Base-by-base conservation (phyloP, 78 protist species). In the Dictyostelium citrinum region DNA sequence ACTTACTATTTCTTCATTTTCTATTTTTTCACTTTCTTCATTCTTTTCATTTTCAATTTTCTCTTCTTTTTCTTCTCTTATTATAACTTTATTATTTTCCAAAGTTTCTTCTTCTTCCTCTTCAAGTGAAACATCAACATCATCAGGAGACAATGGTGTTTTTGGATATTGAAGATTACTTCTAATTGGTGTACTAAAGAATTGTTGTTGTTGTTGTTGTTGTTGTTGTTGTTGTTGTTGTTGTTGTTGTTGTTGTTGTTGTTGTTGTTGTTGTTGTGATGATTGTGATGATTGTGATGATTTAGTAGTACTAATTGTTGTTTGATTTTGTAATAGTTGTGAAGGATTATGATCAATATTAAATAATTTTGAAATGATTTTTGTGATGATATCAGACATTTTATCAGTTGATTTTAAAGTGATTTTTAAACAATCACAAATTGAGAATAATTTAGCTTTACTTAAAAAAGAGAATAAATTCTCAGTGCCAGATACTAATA, bases 401-500 rank as follows among this genome's bases (percentile, higher is more conserved):
- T 39, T 74, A 33, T 74, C 81, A 8, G 81, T 5, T 74, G 81
- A 16, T 17, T 74, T 74, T 17, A 39, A 10, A n/a, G 0, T 22
- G 8, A 33, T 74, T 20, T 41, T 74, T n/a, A 39, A 39, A 39
- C 27, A 22, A 37, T 77, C 68, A 45, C 55, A 77, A 45, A 77
- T 77, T n/a, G 33, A 12, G 10, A 27, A n/a, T 37, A 77, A 24
- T 14, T 14, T 77, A 6, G 45, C 11, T 29, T 45, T 39, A 10
- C 20, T n/a, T 45, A n/a, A 8, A 24, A 80, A 31, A 20, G 84
- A 80, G n/a, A 80, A 43, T 49, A 80, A 58, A 58, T 80, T 55
- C 22, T 80, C 84, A 35, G 39, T 20, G 22, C 84, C 84, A 58
- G 35, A 80, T 3, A 80, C 24, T 33, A 80, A 31, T n/a, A 80